Evolutionary conservation across 2,329 filamentous ascomycete genomes (phyloP), one percentile per base, ranked within the genome.

Genomic region (Dactylellina drechsleri): DNA sequence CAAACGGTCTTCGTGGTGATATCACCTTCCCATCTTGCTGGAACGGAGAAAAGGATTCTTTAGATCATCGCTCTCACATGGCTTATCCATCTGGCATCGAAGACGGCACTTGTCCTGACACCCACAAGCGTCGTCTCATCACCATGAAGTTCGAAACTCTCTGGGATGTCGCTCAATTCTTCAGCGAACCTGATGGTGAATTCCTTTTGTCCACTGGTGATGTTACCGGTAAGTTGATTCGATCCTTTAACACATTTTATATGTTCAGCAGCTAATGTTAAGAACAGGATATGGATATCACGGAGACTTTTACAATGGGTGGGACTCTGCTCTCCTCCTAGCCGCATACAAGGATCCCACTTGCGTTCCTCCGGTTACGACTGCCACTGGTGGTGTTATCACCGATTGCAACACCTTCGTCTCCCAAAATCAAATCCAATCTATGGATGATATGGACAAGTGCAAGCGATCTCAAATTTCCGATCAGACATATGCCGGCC

Each of bases 21-120:
- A 83, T 96, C 72, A 92, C 92, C 87, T 96, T 97, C 83, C 92
- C 92, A 0, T 92, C 90, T 1, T 97, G 92, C 86, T 96, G 92
- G 90, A 91, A 95, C 79, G 91, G 92, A 59, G 85, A 90, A 76
- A 77, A 83, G 10, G 85, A 87, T 78, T 83, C 85, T 1, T 18
- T 77, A 0, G 84, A 89, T 79, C 86, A 89, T 82, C 84, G 84
- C 77, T 85, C 84, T 36, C 88, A 97, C 81, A 86, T 97, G 76
- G 90, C 90, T 3, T 97, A 93, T 81, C 92, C 92, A 0, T 86
- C 87, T 78, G 84, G 90, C 12, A 90, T 96, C 79, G 91, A 92
- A 83, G 87, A 88, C 77, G 93, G 93, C 36, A 84, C 84, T 43
- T 97, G 93, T 82, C 92, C 93, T 0, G 80, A 86, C 0, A 89